Base-by-base conservation (phyloP, 805 yeast species). In the Yarrowia sp. region DNA sequence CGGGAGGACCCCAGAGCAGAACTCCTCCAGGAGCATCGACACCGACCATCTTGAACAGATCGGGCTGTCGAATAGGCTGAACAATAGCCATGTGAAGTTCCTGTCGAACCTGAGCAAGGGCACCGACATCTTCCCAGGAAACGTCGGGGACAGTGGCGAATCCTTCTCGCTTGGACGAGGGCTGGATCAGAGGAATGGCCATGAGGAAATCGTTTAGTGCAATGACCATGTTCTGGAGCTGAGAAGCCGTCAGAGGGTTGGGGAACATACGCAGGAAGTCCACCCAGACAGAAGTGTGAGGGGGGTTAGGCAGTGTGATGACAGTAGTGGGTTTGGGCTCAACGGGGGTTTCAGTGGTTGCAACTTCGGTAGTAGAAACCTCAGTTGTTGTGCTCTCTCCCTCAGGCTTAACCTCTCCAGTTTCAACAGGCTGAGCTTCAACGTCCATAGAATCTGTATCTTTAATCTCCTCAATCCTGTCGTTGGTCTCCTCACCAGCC, bases 111-210 rank as follows among this genome's bases (percentile, higher is more conserved):
- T 85, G 83, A 9, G 85, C 79, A 69, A 95, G 81, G 0, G 98
- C 99, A 70, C 99, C 99, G 42, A 95, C 97, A 75, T 89, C 90
- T 7, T 88, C 85, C 99, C 99, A 95, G 8, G 96, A 87, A 3
- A 95, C 97, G 76, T 95, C 98, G 0, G 99, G 99, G 13, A 95
- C 96, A 0, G 98, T 95, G 0, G 99, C 98, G 79, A 95, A 95
- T 0, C 99, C 99, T 81, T 95, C 99, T 76, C 99, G 88, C 75
- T 93, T 94, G 0, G 98, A 97, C 0, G 98, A 91, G 12, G 99
- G 99, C 79, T 95, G 99, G 53, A 95, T 89, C 0, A 93, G 87
- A 2, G 98, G 98, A 46, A 95, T 79, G 0, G 98, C 98, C 12
- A 85, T 82, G 42, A 90, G 71, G 75, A 95, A 95, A 76, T 95